Evolutionary conservation across 345 rosid genomes (phyloP).

Genomic region (Capsella bursapastoris): DNA sequence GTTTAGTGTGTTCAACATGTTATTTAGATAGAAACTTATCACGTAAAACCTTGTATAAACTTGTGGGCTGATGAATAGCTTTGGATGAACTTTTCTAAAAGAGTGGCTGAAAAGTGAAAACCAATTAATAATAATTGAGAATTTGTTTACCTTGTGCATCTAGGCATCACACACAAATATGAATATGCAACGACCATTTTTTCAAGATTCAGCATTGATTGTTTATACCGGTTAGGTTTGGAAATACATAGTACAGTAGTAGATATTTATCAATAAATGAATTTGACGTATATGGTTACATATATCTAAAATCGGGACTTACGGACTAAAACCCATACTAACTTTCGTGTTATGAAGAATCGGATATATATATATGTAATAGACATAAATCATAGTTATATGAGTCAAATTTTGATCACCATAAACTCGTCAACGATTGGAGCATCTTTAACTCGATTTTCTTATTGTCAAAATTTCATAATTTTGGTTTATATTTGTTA

Average conservation of each 20-base stretch:
- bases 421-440: too few relatives aligned
- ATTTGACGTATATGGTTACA: neutral
- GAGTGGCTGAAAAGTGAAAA: conserved; percentile 14
- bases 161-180: conserved; percentile 1
- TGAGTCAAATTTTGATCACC: too few relatives aligned
- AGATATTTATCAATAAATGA: neutral
- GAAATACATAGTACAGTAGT: neutral
- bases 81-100: conserved; percentile 1
- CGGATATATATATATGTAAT: too few relatives aligned
- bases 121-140: neutral
- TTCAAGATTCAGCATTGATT: neutral
- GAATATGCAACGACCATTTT: neutral
- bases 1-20: too few relatives aligned
- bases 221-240: neutral
- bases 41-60: neutral
- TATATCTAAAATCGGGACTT: too few relatives aligned
- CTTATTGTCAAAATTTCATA: too few relatives aligned
- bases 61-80: conserved; percentile 26
- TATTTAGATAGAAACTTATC: neutral
- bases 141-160: conserved; percentile 12
- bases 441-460: too few relatives aligned
- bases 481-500: too few relatives aligned
- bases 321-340: too few relatives aligned
- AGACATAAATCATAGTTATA: too few relatives aligned
- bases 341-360: too few relatives aligned